Base-by-base conservation (phyloP, 257 asterid species). In the Striga asiatica region DNA sequence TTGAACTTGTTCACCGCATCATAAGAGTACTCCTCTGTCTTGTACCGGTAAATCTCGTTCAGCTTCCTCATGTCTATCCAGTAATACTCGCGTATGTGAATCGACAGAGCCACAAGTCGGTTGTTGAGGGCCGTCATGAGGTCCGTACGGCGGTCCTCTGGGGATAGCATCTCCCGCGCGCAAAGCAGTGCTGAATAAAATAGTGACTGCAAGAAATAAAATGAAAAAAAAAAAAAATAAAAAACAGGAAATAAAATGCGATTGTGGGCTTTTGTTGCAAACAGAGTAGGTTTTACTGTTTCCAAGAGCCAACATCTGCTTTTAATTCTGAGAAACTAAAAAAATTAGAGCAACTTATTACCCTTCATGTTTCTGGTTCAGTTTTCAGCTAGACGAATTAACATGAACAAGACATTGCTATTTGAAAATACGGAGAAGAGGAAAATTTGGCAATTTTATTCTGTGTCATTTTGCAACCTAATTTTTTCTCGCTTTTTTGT, bases 1-100 rank as follows among this genome's bases (percentile, higher is more conserved):
- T 85, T 85, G 66, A 85, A 85, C 71, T 85, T 85, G 73, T 85
- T 85, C 38, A 79, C 84, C 14, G 95, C 95, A 42, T 85, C 95
- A 34, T 72, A 82, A 0, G 93, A 85, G 66, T 85, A 85, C 47
- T 85, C 95, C 66, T 85, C 95, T 3, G 93, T 82, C 39, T 76
- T 82, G 68, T 85, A 85, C 18, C 95, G 76, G 56, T 85, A 85
- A 18, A 85, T 82, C 64, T 85, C 95, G 41, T 85, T 85, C 61
- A 81, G 67, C 64, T 81, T 82, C 68, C 56, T 81, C 88, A 78
- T 71, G 58, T 85, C 93, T 7, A 80, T 59, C 95, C 95, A 85
- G 58, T 82, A 85, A 60, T 85, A 85, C 61, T 85, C 95, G 18
- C 87, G 64, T 56, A 85, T 85, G 73, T 85, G 95, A 68, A 85